A percentile compares a stretch with the other conserved stretches of the same genome.
Evolutionary conservation across 108 stramenopile species (phyloP).

Genomic region (Nannochloropsis gaditana): DNA sequence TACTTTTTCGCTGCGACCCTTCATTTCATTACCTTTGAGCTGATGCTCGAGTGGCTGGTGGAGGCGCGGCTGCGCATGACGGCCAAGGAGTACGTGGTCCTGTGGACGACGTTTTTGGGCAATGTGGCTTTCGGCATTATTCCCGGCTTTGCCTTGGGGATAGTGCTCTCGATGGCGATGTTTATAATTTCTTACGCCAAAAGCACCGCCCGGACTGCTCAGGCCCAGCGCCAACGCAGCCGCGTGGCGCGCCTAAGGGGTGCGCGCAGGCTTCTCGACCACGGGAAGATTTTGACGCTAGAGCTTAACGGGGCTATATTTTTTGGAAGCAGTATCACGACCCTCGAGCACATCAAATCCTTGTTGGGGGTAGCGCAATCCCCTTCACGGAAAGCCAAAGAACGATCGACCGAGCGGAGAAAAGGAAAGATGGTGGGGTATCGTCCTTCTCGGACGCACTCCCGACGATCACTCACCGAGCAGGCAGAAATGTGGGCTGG

Average conservation of each 20-base stretch:
- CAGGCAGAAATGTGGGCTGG: neutral
- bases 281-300: constrained; percentile 4
- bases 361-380: neutral
- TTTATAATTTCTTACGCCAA: constrained; percentile 43
- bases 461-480: neutral
- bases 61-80: constrained; percentile 73
- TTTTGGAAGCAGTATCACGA: constrained; percentile 35
- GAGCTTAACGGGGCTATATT: constrained; percentile 40
- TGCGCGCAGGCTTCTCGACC: constrained; percentile 30
- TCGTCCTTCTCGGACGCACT: neutral
- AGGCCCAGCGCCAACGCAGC: constrained; percentile 21
- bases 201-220: constrained; percentile 2
- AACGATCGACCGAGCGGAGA: neutral
- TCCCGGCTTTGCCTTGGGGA: constrained; percentile 72
- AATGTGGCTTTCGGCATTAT: constrained; percentile 77
- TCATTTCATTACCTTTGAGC: constrained; percentile 82
- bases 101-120: constrained; percentile 69
- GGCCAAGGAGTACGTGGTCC: constrained; percentile 65
- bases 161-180: constrained; percentile 39
- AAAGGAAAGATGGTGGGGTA: neutral
- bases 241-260: constrained; percentile 30
- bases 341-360: constrained; percentile 30
- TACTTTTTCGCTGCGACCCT: constrained; percentile 87
- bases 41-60: constrained; percentile 88
- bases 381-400: neutral